phyloP scores from a whole-genome alignment of 768 basidiomycete genomes.

The Rhizopogon rudus region DNA sequence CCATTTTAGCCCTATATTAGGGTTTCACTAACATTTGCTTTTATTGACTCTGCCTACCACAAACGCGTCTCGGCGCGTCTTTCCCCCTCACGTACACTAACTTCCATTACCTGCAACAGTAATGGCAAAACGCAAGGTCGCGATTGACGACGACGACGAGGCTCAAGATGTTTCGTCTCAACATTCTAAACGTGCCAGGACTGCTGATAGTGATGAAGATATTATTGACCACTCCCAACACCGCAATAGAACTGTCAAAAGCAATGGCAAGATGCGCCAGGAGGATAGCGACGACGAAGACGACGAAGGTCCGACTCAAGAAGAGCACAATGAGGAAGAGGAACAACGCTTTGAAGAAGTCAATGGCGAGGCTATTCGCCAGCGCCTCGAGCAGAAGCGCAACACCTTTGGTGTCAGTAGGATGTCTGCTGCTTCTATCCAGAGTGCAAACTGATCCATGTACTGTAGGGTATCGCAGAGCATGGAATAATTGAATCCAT shows the following conservation, averaged over 20 bases:
- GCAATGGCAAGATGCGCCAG: conserved; percentile 24
- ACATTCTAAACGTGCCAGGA: conserved; percentile 40
- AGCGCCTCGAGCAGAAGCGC: conserved; percentile 41
- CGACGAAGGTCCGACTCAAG: conserved; percentile 31
- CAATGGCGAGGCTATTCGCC: conserved; percentile 51
- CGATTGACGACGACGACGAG: conserved; percentile 39
- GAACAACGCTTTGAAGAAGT: conserved; percentile 64
- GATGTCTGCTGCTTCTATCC: conserved; percentile 36
- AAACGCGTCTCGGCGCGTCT: conserved; percentile 25
- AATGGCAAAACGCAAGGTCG: conserved; percentile 56
- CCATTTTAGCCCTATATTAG: too few species aligned
- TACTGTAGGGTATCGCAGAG: conserved; percentile 66
- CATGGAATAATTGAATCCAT: conserved; percentile 85
- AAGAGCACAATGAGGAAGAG: conserved; percentile 42
- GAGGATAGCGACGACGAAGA: conserved; percentile 27
- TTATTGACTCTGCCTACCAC: conserved; percentile 7
- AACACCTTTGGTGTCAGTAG: conserved; percentile 36
- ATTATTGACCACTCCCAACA: conserved; percentile 9
- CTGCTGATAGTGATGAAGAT: conserved; percentile 33
- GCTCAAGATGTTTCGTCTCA: conserved; percentile 24
- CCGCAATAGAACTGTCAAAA: conserved; percentile 29
- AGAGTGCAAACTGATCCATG: not conserved
- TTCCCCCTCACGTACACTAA: conserved; percentile 1
- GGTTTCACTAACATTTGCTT: conserved; percentile 11
- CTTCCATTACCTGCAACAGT: conserved; percentile 2